Conservation (phyloP, 163 green algal genomes). For the Volvox carteri region DNA sequence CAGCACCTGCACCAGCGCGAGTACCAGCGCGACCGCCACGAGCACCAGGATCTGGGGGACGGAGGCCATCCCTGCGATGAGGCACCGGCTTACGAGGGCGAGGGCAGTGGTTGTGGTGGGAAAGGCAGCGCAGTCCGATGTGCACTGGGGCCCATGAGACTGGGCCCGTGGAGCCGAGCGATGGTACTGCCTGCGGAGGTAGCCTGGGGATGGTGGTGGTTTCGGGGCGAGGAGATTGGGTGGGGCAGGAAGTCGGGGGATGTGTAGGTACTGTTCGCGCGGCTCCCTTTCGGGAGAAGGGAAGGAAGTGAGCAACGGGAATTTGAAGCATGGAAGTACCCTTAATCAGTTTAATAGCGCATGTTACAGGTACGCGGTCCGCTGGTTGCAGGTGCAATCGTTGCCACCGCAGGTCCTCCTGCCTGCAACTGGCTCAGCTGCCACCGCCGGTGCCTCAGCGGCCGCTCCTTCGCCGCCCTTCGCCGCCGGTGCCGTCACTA, state of each 20-base stretch:
- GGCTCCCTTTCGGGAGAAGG: no score
- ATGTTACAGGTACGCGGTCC: not conserved
- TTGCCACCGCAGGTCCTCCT: conserved; percentile 23
- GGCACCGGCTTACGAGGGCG: not conserved
- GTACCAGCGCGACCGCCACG: not conserved
- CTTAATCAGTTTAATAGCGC: not conserved
- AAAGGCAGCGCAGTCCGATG: no score
- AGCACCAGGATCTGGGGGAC: not conserved
- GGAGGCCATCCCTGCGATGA: not conserved
- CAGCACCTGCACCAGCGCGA: not conserved
- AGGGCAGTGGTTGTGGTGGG: not conserved
- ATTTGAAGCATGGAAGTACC: not conserved
- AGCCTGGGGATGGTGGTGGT: not conserved
- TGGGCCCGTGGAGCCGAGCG: conserved; percentile 5
- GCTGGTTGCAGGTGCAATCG: not conserved
- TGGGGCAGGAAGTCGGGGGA: no score
- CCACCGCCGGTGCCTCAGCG: not conserved
- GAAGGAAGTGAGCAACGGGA: not conserved
- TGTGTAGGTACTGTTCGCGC: no score
- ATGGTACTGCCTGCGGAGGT: not conserved
- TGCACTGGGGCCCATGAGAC: not conserved
- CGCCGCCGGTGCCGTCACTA: not conserved
- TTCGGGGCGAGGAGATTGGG: not conserved
- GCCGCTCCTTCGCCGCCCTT: not conserved
- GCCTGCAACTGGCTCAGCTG: not conserved